Conservation (phyloP, 768 basidiomycete genomes). For the Termitomyces sp. region DNA sequence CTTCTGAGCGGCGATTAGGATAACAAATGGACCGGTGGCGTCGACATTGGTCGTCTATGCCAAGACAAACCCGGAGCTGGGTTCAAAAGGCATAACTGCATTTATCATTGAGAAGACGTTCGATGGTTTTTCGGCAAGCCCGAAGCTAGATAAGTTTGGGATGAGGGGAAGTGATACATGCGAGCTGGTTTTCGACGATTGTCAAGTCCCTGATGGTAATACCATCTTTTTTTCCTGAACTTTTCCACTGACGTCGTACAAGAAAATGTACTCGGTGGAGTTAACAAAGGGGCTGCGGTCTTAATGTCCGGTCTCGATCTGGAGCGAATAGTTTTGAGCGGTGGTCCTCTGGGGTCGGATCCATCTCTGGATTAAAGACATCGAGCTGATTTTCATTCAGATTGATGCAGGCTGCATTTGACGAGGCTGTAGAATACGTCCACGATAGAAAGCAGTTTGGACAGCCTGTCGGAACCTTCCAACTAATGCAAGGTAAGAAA, state of each 20-base stretch:
- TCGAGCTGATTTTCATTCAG: conserved; percentile 27
- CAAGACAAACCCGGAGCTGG: conserved; percentile 71
- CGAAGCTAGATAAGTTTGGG: conserved; percentile 92
- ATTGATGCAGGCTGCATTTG: conserved; percentile 91
- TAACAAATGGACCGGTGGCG: conserved; percentile 90
- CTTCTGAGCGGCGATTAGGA: conserved; percentile 43
- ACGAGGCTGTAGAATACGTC: conserved; percentile 82
- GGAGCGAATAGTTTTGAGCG: conserved; percentile 86
- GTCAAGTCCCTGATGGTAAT: conserved; percentile 80
- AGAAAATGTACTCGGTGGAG: conserved; percentile 82
- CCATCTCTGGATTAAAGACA: conserved; percentile 2
- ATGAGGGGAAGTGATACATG: conserved; percentile 97
- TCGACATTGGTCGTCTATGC: conserved; percentile 93
- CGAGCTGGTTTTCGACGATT: conserved; percentile 88
- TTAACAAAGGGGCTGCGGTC: conserved; percentile 77
- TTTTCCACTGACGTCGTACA: conserved; percentile 9
- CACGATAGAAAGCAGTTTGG: conserved; percentile 93
- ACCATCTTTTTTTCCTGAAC: conserved; percentile 3
- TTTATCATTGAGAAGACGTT: conserved; percentile 85
- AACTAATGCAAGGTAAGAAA: conserved; percentile 85
- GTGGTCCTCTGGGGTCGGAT: conserved; percentile 81
- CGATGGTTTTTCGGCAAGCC: conserved; percentile 81
- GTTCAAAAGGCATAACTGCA: conserved; percentile 86
- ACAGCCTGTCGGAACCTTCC: conserved; percentile 82
- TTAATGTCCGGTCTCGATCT: conserved; percentile 94